Evolutionary conservation across 2,329 filamentous ascomycete genomes (phyloP).

Genomic region (Fusarium heterosporum): DNA sequence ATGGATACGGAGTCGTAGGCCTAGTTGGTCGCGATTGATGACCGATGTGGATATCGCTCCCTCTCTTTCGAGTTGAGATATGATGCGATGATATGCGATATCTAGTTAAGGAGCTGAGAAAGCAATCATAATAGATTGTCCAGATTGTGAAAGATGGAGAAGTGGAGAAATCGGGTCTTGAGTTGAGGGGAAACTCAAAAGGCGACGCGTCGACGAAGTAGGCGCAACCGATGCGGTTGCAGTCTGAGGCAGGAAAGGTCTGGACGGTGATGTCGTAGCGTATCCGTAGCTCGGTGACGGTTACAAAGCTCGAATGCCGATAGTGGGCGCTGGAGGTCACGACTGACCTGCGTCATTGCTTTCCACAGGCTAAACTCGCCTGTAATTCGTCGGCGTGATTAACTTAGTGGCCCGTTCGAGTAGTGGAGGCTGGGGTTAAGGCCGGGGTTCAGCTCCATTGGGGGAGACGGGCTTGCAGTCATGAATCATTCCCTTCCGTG

Average conservation of each 20-base stretch:
- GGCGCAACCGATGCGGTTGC: slow-evolving; percentile 28
- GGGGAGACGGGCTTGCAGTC: slow-evolving; percentile 12
- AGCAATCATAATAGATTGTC: slow-evolving; percentile 34
- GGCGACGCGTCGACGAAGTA: slow-evolving; percentile 24
- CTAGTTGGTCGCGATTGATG: slow-evolving; percentile 23
- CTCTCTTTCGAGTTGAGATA: slow-evolving; percentile 25
- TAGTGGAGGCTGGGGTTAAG: slow-evolving; percentile 10
- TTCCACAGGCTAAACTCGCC: background rate
- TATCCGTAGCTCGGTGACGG: slow-evolving; percentile 30
- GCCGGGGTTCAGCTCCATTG: slow-evolving; percentile 31
- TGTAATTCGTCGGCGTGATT: slow-evolving; percentile 32
- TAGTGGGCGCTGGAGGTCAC: slow-evolving; percentile 35
- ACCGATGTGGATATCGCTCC: slow-evolving; percentile 21
- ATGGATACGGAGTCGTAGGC: slow-evolving; percentile 32
- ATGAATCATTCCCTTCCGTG: slow-evolving; percentile 31
- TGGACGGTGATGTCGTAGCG: slow-evolving; percentile 35
- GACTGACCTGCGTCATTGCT: slow-evolving; percentile 41
- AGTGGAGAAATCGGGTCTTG: background rate
- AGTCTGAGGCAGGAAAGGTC: slow-evolving; percentile 25
- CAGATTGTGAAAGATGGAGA: slow-evolving; percentile 7
- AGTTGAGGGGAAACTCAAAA: slow-evolving; percentile 25
- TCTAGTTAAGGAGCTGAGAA: slow-evolving; percentile 18
- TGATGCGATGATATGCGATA: slow-evolving; percentile 29
- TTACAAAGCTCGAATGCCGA: slow-evolving; percentile 27
- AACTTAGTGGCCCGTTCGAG: slow-evolving; percentile 18